Conservation (phyloP, 805 yeast species). For the Candida maesae region DNA sequence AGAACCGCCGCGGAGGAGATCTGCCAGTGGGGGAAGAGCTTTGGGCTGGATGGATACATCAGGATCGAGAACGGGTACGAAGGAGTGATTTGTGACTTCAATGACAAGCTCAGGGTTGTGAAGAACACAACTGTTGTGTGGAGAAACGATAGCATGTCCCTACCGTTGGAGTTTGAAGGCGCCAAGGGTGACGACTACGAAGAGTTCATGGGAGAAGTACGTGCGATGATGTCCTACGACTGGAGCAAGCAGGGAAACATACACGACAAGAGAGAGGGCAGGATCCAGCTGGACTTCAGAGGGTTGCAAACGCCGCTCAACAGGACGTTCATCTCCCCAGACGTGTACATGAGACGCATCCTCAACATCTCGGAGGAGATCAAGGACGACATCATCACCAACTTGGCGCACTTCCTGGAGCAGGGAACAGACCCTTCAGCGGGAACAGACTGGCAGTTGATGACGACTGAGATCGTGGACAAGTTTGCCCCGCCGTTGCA, state of each 20-base stretch:
- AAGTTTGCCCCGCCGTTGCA: slow-evolving; percentile 52
- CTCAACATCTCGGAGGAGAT: slow-evolving; percentile 33
- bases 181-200: slow-evolving; percentile 14
- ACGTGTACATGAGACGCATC: slow-evolving; percentile 42
- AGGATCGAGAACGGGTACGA: slow-evolving; percentile 62
- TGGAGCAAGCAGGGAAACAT: slow-evolving; percentile 42
- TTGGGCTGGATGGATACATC: slow-evolving; percentile 55
- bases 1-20: slow-evolving; percentile 43
- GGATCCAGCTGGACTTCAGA: slow-evolving; percentile 49
- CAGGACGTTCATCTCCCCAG: slow-evolving; percentile 44
- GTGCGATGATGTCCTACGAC: slow-evolving; percentile 38
- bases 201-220: slow-evolving; percentile 16
- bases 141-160: slow-evolving; percentile 31
- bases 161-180: slow-evolving; percentile 9
- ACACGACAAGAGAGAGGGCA: slow-evolving; percentile 45
- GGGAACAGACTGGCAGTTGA: slow-evolving; percentile 54
- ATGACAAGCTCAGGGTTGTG: slow-evolving; percentile 42
- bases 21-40: slow-evolving; percentile 47
- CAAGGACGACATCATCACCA: slow-evolving; percentile 33
- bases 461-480: slow-evolving; percentile 42
- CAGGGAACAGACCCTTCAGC: slow-evolving; percentile 36
- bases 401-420: slow-evolving; percentile 30
- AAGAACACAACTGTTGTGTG: slow-evolving; percentile 40
- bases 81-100: slow-evolving; percentile 56
- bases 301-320: slow-evolving; percentile 51